Conservation (phyloP, 805 yeast species). For the Clavispora asparagi region DNA sequence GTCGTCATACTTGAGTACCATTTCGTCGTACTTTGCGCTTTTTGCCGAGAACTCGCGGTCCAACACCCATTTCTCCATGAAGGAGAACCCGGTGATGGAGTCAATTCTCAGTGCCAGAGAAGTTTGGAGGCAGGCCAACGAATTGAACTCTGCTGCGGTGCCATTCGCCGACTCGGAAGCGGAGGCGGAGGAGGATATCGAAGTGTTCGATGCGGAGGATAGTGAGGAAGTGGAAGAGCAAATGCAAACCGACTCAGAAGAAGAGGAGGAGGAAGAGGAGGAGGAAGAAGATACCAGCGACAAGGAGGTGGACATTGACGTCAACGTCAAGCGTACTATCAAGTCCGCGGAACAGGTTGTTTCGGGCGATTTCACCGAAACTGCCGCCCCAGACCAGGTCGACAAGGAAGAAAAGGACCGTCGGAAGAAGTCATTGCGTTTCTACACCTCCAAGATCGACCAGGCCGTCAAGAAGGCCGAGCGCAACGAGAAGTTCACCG, state of each 20-base stretch:
- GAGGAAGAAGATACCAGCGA: constrained; percentile 2
- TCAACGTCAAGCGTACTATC: constrained; percentile 46
- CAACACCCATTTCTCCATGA: constrained; percentile 60
- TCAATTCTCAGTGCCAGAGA: constrained; percentile 76
- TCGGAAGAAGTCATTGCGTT: constrained; percentile 77
- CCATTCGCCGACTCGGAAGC: not conserved
- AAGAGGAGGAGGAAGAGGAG: constrained; percentile 1
- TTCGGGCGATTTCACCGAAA: constrained; percentile 59
- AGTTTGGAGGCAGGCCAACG: constrained; percentile 80
- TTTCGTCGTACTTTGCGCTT: constrained; percentile 73
- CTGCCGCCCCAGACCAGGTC: constrained; percentile 62
- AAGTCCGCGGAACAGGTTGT: constrained; percentile 20
- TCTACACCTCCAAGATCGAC: constrained; percentile 95
- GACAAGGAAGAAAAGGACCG: constrained; percentile 83
- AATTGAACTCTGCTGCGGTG: constrained; percentile 11
- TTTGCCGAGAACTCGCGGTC: constrained; percentile 51
- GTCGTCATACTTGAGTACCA: constrained; percentile 71
- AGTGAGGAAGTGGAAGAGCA: constrained; percentile 17
- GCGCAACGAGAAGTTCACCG: constrained; percentile 50
- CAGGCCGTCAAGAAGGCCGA: constrained; percentile 62
- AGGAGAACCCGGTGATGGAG: constrained; percentile 88
- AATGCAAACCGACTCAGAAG: constrained; percentile 8
- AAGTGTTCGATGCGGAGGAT: constrained; percentile 8
- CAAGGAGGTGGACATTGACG: constrained; percentile 41
- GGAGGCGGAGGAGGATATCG: not conserved